These are phyloP conservation scores for Cunninghamia lanceolata DNA, from an alignment of 75 land plant genomes.

Conservation along the genomic window DNA sequence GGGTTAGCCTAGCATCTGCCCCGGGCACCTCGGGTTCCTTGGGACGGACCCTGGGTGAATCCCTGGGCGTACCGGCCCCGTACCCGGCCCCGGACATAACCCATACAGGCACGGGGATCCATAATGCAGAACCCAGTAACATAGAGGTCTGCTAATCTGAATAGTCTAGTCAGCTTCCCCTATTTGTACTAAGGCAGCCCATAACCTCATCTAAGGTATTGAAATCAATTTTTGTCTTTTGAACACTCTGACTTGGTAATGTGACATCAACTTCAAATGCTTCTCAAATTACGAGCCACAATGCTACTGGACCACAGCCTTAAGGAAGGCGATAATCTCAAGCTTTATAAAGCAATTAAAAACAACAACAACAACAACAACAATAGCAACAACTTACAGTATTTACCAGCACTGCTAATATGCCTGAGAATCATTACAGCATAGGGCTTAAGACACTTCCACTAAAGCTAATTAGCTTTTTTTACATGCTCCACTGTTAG, in stretches of 20 bases:
- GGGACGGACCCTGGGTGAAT: too few species aligned
- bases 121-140: too few species aligned
- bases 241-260: background rate
- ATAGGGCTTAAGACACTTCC: background rate
- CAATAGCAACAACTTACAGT: too few species aligned
- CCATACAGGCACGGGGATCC: too few species aligned
- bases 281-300: background rate
- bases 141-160: too few species aligned
- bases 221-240: background rate
- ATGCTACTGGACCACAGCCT: background rate
- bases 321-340: background rate
- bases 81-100: too few species aligned
- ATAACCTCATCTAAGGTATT: background rate
- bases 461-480: background rate
- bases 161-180: too few species aligned
- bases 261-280: background rate
- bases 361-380: too few species aligned
- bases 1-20: too few species aligned
- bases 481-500: background rate
- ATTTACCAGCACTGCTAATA: background rate
- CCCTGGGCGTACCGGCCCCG: too few species aligned
- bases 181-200: background rate
- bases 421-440: background rate
- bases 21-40: too few species aligned
- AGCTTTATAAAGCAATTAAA: background rate